Evolutionary conservation across 2,329 filamentous ascomycete genomes (phyloP), one percentile per base, ranked within the genome.

Genomic region (Apiospora marii): DNA sequence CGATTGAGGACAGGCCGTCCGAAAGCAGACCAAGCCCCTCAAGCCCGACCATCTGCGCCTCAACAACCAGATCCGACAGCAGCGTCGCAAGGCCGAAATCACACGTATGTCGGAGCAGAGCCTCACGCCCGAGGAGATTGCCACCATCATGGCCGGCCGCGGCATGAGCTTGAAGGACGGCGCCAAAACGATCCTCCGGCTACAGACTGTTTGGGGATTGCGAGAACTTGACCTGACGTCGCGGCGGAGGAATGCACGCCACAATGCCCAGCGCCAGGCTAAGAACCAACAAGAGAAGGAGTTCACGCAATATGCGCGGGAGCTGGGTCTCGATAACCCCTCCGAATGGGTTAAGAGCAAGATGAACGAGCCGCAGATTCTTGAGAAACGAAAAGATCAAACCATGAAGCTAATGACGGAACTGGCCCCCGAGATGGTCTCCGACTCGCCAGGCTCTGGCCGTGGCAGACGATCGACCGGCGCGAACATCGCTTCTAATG

Each of bases 151-250:
- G 71, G 71, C 72, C 13, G 49, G 68, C 4, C 74, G 75, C 43
- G 75, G 74, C 27, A 76, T 76, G 75, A 67, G 70, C 67, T 72
- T 76, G 24, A 76, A 74, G 51, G 74, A 75, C 34, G 75, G 75
- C 58, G 68, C 73, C 30, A 74, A 73, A 0, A 76, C 75, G 8
- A 75, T 76, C 24, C 68, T 73, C 4, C 75, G 75, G 1, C 72
- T 76, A 1, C 75, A 76, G 70, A 75, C 73, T 30, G 73, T 73
- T 8, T 75, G 75, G 75, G 64, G 70, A 13, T 70, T 76, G 10
- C 67, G 53, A 16, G 68, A 43, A 10, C 67, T 44, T 3, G 41
- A 43, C 37, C 67, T 68, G 43, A 61, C 43, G n/a, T 49, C 37
- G 13, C 41, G 44, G 6, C 10, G 41, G 43, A 61, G 61, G 44